These are phyloP conservation scores for Trichosanthes cucumerina DNA, from an alignment of 306 rosid genomes.

Conservation along the genomic window DNA sequence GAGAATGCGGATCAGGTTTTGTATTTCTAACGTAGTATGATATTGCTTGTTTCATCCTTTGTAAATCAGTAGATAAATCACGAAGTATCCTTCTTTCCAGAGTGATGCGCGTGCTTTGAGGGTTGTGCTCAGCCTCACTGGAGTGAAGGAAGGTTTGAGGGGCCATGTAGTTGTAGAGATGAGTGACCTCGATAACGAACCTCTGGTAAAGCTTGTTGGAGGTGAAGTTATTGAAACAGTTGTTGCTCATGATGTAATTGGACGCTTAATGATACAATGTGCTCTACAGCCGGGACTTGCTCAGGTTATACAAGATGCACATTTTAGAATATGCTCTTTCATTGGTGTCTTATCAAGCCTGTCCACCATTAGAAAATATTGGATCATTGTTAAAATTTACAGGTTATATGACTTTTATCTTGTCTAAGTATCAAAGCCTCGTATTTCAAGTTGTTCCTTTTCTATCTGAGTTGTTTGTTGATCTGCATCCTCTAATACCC, in stretches of 20 bases:
- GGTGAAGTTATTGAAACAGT: slow-evolving; percentile 95
- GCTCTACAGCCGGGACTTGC: slow-evolving; percentile 99
- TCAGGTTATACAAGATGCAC: slow-evolving; percentile 41
- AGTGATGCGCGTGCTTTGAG: slow-evolving; percentile 97
- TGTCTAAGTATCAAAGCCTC: not conserved
- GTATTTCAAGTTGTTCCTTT: slow-evolving; percentile 5
- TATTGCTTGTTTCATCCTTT: not conserved
- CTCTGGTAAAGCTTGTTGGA: slow-evolving; percentile 93
- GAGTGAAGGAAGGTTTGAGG: slow-evolving; percentile 81
- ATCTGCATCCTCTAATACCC: not conserved
- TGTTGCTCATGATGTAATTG: slow-evolving; percentile 98
- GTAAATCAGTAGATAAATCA: slow-evolving; percentile 3
- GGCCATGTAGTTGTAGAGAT: slow-evolving; percentile 95
- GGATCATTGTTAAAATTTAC: not conserved
- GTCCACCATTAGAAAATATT: not conserved
- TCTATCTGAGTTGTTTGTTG: not conserved
- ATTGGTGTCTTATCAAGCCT: not conserved
- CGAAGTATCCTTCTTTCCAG: slow-evolving; percentile 32
- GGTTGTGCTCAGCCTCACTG: slow-evolving; percentile 94
- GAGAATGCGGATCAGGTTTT: slow-evolving; percentile 95
- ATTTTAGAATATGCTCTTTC: not conserved
- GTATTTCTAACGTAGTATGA: slow-evolving; percentile 1
- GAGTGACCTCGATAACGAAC: slow-evolving; percentile 98
- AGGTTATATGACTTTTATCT: not conserved
- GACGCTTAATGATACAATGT: slow-evolving; percentile 96